Evolutionary conservation across 164 flowering plant genomes (phyloP).

Genomic region (Liquidambar formosana): DNA sequence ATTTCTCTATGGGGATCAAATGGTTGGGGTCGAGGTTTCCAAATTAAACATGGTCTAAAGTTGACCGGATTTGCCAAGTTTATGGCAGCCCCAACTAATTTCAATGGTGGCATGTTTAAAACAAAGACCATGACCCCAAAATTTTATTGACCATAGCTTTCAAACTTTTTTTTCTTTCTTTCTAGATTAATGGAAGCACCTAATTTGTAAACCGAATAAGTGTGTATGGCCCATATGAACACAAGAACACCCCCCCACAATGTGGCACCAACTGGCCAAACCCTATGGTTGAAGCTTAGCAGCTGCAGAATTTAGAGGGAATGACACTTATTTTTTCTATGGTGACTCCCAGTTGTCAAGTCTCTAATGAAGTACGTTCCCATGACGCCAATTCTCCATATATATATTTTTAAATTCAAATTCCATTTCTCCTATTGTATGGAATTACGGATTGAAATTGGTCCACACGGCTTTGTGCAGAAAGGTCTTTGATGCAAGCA

Average conservation of each 20-base stretch:
- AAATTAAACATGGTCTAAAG: neutral
- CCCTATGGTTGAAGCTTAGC: no score
- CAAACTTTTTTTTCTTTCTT: neutral
- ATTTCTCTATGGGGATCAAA: neutral
- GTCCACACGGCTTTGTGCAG: no score
- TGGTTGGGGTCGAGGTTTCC: neutral
- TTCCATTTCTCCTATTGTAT: no score
- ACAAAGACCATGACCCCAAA: conserved; percentile 13
- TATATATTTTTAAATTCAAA: no score
- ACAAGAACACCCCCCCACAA: neutral
- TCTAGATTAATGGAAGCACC: neutral
- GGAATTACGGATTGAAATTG: no score
- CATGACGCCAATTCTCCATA: no score
- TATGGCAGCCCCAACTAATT: neutral
- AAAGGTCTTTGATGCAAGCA: no score
- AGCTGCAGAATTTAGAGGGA: no score
- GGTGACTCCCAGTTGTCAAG: no score
- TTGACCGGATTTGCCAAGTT: neutral
- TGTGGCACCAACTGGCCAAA: no score
- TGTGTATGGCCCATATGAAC: conserved; percentile 1
- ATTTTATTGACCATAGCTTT: neutral
- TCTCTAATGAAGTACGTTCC: no score
- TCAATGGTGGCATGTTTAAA: neutral
- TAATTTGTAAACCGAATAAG: conserved; percentile 22
- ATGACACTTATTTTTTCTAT: no score